These are phyloP conservation scores for Colletotrichum truncatum DNA, from an alignment of 2,329 filamentous ascomycete species.

Conservation along the genomic window DNA sequence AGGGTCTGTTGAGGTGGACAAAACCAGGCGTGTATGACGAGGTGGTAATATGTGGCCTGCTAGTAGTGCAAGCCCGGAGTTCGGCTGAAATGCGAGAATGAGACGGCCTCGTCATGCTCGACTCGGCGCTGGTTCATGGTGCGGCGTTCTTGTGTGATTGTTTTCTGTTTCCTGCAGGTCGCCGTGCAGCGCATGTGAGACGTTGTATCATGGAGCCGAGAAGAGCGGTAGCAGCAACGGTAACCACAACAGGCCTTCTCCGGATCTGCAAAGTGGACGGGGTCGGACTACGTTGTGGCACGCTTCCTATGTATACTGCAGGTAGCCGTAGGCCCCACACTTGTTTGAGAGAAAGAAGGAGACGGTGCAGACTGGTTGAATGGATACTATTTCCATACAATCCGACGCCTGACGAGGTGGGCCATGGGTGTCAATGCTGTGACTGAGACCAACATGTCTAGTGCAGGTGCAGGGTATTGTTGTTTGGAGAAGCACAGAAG, in stretches of 20 bases:
- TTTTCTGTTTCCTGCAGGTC: constrained; percentile 13
- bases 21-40: background rate
- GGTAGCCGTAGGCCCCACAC: constrained; percentile 6
- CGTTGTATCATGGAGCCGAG: background rate
- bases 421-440: background rate
- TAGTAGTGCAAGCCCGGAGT: background rate
- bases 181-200: background rate
- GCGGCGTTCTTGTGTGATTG: background rate
- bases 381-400: constrained; percentile 25
- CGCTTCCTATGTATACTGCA: background rate
- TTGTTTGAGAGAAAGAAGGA: constrained; percentile 18
- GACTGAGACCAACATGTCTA: background rate
- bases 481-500: background rate
- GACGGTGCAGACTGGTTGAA: background rate
- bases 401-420: constrained; percentile 3
- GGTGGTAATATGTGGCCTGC: background rate
- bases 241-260: constrained; percentile 15
- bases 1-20: background rate
- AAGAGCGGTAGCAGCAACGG: background rate
- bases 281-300: background rate
- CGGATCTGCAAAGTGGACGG: constrained; percentile 1
- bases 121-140: background rate
- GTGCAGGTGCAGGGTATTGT: background rate
- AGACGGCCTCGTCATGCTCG: background rate
- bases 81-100: background rate